Evolutionary conservation across 306 rosid genomes (phyloP).

Genomic region (Vigna radiata): DNA sequence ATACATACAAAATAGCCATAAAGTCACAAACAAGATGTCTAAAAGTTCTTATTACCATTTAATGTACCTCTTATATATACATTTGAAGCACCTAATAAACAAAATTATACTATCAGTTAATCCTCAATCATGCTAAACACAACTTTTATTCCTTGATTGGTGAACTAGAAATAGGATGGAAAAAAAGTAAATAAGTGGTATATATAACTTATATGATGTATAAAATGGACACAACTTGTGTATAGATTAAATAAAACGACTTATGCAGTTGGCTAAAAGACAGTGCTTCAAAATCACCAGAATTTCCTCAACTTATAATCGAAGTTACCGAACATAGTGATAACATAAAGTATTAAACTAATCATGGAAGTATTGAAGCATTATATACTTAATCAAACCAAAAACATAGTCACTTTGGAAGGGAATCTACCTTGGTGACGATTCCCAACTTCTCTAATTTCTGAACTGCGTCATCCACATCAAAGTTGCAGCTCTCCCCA

Average conservation of each 20-base stretch:
- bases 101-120: background rate
- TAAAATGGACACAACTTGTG: constrained; percentile 1
- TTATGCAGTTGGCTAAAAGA: background rate
- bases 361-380: background rate
- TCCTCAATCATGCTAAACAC: background rate
- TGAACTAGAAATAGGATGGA: background rate
- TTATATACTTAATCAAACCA: constrained; percentile 5
- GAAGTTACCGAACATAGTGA: background rate
- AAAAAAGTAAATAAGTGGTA: too few species aligned
- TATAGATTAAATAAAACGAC: background rate
- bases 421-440: constrained; percentile 72
- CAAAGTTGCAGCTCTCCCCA: constrained; percentile 69
- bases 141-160: background rate
- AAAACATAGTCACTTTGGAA: background rate
- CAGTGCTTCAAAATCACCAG: background rate
- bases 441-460: constrained; percentile 88
- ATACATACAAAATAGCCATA: background rate
- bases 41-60: background rate
- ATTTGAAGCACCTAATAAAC: background rate
- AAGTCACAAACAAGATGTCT: background rate
- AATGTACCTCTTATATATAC: background rate
- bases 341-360: background rate
- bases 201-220: background rate
- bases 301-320: background rate
- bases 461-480: constrained; percentile 85